Evolutionary conservation across 2,329 filamentous ascomycete species (phyloP), one percentile per base, ranked within the genome.

Genomic region (Cephalotrichum gorgonifer): DNA sequence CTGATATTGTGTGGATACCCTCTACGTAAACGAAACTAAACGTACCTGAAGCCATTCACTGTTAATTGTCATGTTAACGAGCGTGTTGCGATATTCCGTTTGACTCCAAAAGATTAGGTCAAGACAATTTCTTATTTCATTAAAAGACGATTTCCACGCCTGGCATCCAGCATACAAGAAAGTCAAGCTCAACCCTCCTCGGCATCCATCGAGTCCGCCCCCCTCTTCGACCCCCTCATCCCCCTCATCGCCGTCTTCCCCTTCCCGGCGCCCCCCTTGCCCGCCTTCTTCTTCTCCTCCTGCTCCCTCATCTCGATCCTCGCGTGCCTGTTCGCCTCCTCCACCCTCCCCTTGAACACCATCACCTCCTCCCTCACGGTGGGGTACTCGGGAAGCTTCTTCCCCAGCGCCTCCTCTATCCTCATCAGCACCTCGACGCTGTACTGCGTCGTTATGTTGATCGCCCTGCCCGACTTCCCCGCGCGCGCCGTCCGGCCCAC

Each of bases 401-500:
- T 86, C 12, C 86, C 86, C 12, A 96, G 70, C 0, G 88, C 87
- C 6, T 81, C 79, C 65, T 96, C 90, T 46, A 95, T 95, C 20
- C 88, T 74, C 58, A 84, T 69, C 66, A 80, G 94, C 31, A 93
- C 76, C 62, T 90, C 86, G 2, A 90, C 70, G 58, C 95, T 89
- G 56, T 94, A 95, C 64, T 95, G 89, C 1, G 87, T 95, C 5
- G 93, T 83, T 8, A 96, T 69, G 47, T 75, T 87, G 43, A 95
- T 76, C 8, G 89, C 88, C 41, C 87, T 78, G 45, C 90, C 90
- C 2, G 83, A 83, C 63, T 90, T 90, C 27, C 89, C 89, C 0
- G 89, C 89, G 65, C 89, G 80, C 0, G 89, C 89, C 1, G 89
- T 95, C 56, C 89, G 84, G 20, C 89, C 89, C 1, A 95, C 88